Percentiles rank a stretch among this genome's conserved stretches.
These are phyloP conservation scores for Exobasidium rhododendri DNA, from an alignment of 1,284 basidiomycete genomes.

Conservation along the genomic window DNA sequence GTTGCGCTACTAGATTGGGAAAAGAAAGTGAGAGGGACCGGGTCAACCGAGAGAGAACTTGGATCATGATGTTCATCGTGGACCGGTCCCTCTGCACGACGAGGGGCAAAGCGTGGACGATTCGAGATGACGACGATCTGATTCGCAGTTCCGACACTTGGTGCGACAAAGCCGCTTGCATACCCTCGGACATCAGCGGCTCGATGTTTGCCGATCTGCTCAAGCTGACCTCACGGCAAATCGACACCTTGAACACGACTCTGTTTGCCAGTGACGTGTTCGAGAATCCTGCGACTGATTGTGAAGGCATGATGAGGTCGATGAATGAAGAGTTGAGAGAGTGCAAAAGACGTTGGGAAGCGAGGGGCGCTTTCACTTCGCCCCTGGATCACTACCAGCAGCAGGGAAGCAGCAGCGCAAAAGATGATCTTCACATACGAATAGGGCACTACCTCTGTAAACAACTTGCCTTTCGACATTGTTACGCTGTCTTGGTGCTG, in stretches of 20 bases:
- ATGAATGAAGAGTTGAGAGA: slow-evolving; percentile 74
- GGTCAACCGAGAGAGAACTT: slow-evolving; percentile 87
- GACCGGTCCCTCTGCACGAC: slow-evolving; percentile 81
- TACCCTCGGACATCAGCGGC: slow-evolving; percentile 50
- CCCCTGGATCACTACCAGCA: background rate
- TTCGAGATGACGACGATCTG: slow-evolving; percentile 77
- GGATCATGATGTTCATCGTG: slow-evolving; percentile 84
- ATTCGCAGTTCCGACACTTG: slow-evolving; percentile 72
- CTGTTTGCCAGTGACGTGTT: slow-evolving; percentile 76
- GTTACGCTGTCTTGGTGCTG: slow-evolving; percentile 58
- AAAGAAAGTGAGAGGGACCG: slow-evolving; percentile 68
- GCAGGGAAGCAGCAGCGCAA: background rate
- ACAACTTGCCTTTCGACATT: slow-evolving; percentile 41
- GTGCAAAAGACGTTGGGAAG: slow-evolving; percentile 67
- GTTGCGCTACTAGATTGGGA: slow-evolving; percentile 61
- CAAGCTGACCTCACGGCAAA: slow-evolving; percentile 64
- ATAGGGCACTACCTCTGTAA: slow-evolving; percentile 40
- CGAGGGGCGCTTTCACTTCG: slow-evolving; percentile 17
- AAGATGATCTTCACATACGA: slow-evolving; percentile 23
- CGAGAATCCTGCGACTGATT: slow-evolving; percentile 75
- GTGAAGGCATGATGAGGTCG: slow-evolving; percentile 73
- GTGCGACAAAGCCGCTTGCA: slow-evolving; percentile 55
- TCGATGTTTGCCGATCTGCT: slow-evolving; percentile 37
- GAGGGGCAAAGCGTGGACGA: slow-evolving; percentile 82
- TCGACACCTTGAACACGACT: slow-evolving; percentile 86